Conservation (phyloP, 768 basidiomycete genomes). For the Mycena maculata region DNA sequence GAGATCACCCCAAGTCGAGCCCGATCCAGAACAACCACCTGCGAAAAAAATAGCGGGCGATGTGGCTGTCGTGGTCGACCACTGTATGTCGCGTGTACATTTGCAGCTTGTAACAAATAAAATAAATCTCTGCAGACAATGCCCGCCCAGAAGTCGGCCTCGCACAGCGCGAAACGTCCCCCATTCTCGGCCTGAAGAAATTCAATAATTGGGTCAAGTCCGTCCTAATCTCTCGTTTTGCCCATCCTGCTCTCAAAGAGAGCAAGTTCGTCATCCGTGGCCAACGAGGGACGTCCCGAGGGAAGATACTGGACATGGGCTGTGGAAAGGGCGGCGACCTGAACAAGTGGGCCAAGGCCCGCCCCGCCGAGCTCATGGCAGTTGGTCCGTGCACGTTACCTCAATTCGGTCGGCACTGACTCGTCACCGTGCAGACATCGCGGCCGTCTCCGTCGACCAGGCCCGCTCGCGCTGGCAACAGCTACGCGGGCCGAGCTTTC, state of each 20-base stretch:
- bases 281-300: slow-evolving; percentile 46
- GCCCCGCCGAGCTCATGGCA: slow-evolving; percentile 81
- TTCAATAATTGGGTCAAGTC: slow-evolving; percentile 99
- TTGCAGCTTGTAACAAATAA: slow-evolving; percentile 4
- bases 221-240: slow-evolving; percentile 92
- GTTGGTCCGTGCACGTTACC: slow-evolving; percentile 64
- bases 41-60: slow-evolving; percentile 72
- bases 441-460: slow-evolving; percentile 88
- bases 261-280: slow-evolving; percentile 47
- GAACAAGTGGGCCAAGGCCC: slow-evolving; percentile 93
- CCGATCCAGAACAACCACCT: slow-evolving; percentile 54
- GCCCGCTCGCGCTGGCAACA: slow-evolving; percentile 79
- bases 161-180: slow-evolving; percentile 84
- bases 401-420: neutral
- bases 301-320: slow-evolving; percentile 94
- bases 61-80: slow-evolving; percentile 77
- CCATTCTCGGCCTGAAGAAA: slow-evolving; percentile 95
- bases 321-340: slow-evolving; percentile 99
- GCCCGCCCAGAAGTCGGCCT: slow-evolving; percentile 92
- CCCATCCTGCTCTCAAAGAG: slow-evolving; percentile 71
- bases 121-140: slow-evolving; percentile 76
- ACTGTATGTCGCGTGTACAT: slow-evolving; percentile 66
- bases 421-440: slow-evolving; percentile 73
- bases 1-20: slow-evolving; percentile 53
- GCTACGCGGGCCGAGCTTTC: slow-evolving; percentile 66